phyloP scores from a whole-genome alignment of 2,329 filamentous ascomycete species.

The Cladobotryum mycophilum region DNA sequence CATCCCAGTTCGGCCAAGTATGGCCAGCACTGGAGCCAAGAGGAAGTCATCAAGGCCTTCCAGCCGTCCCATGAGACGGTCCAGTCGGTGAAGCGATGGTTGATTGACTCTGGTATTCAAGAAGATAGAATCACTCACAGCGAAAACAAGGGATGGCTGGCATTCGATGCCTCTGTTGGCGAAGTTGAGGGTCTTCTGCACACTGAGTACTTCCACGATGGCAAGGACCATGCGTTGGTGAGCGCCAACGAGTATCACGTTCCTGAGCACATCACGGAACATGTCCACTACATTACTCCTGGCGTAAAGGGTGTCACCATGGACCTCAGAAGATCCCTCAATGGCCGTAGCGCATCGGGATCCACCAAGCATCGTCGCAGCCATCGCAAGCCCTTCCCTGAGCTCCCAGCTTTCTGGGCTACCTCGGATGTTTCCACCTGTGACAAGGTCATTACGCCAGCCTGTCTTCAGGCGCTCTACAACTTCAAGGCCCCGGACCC shows the following conservation, averaged over 20 bases:
- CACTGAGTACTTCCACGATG: conserved; percentile 44
- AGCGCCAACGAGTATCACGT: conserved; percentile 36
- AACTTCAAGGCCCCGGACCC: conserved; percentile 25
- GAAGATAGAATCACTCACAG: conserved; percentile 42
- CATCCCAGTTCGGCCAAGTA: conserved; percentile 38
- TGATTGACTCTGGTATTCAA: conserved; percentile 44
- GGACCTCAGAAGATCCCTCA: conserved; percentile 5
- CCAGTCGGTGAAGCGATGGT: conserved; percentile 45
- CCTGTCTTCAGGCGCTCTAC: conserved; percentile 47
- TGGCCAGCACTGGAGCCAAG: conserved; percentile 39
- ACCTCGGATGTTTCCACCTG: conserved; percentile 26
- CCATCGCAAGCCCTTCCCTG: conserved; percentile 2
- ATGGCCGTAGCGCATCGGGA: background rate
- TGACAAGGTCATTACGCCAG: conserved; percentile 49
- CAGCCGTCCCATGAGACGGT: conserved; percentile 37
- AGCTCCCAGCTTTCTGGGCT: background rate
- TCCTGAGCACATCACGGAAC: conserved; percentile 28
- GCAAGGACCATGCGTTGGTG: conserved; percentile 25
- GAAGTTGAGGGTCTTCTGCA: conserved; percentile 43
- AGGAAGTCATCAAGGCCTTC: conserved; percentile 37
- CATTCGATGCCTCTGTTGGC: conserved; percentile 9
- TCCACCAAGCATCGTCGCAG: background rate
- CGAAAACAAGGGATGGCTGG: conserved; percentile 40
- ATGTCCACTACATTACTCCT: conserved; percentile 35
- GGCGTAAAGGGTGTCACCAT: conserved; percentile 21